Evolutionary conservation across 2,329 filamentous ascomycete species (phyloP).

Genomic region (Blastomyces gilchristii): DNA sequence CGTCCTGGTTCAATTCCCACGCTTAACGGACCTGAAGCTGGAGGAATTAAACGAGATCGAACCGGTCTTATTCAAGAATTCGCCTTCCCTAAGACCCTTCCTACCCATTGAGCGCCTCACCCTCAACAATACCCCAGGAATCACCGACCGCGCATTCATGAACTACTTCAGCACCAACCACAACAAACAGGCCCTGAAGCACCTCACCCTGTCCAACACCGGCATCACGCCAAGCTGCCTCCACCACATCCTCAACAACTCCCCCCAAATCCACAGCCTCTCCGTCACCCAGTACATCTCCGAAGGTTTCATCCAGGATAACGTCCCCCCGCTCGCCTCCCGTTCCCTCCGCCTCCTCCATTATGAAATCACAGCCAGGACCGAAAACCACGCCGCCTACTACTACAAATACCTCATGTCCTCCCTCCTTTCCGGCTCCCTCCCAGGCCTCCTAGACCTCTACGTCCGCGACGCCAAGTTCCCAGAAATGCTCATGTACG

Average conservation of each 20-base stretch:
- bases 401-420: slow-evolving; percentile 81
- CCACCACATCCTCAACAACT: slow-evolving; percentile 33
- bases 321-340: slow-evolving; percentile 56
- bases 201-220: slow-evolving; percentile 61
- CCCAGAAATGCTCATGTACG: slow-evolving; percentile 65
- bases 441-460: slow-evolving; percentile 63
- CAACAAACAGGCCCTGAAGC: slow-evolving; percentile 51
- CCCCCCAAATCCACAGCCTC: slow-evolving; percentile 38
- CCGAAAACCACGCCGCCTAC: slow-evolving; percentile 49
- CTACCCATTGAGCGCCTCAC: slow-evolving; percentile 64
- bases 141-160: slow-evolving; percentile 62
- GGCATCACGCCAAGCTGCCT: slow-evolving; percentile 45
- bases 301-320: slow-evolving; percentile 46
- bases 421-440: slow-evolving; percentile 65
- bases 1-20: slow-evolving; percentile 56
- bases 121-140: slow-evolving; percentile 57
- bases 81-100: slow-evolving; percentile 58
- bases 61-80: slow-evolving; percentile 63
- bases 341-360: slow-evolving; percentile 60
- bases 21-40: slow-evolving; percentile 64
- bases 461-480: slow-evolving; percentile 82
- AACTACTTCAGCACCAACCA: slow-evolving; percentile 55
- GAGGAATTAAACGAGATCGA: slow-evolving; percentile 59
- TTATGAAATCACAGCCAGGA: slow-evolving; percentile 61
- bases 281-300: slow-evolving; percentile 48